Evolutionary conservation across 1,284 basidiomycete genomes (phyloP), one percentile per base, ranked within the genome.

Genomic region (Phellinidium pouzarii): DNA sequence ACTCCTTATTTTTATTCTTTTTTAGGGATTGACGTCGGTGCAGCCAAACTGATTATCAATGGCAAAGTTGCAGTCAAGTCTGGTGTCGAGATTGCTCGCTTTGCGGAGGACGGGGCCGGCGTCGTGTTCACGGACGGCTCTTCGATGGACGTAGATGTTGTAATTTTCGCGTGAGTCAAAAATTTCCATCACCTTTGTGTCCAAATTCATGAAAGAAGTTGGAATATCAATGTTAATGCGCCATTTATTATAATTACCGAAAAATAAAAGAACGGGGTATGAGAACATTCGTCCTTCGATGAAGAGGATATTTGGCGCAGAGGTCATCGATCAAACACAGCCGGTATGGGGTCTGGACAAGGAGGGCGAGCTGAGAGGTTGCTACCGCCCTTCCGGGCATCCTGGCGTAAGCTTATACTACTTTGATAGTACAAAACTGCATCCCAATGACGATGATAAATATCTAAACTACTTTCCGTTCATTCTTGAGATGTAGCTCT

Each of bases 21-120:
- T 23, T 38, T 26, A 70, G 68, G 65, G 67, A 59, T 69, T 29
- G 73, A 76, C 56, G 69, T 73, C 20, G 75, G 74, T 17, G 66
- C 65, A 29, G 68, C 69, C 2, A 62, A 71, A 8, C 55, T 61
- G 2, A 64, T 66, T 46, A 59, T 55, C 14, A 19, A 51, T 5
- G 64, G 62, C 4, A 61, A 58, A 36, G 49, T 67, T 8, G 56
- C 59, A 20, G 48, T 67, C 44, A 64, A 64, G 50, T 59, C 62
- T 25, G 64, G 64, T 11, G 62, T 60, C 22, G 63, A 65, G 38
- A 38, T 59, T 11, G 41, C 46, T 4, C 41, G 48, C 7, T 63
- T 61, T 46, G 55, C 53, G 20, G 52, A 59, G 14, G 44, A 64
- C 29, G 55, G 48, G 34, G 41, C 41, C 25, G 34, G 31, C 5